phyloP scores from a whole-genome alignment of 257 asterid genomes.

The Salvia rosmarinus region DNA sequence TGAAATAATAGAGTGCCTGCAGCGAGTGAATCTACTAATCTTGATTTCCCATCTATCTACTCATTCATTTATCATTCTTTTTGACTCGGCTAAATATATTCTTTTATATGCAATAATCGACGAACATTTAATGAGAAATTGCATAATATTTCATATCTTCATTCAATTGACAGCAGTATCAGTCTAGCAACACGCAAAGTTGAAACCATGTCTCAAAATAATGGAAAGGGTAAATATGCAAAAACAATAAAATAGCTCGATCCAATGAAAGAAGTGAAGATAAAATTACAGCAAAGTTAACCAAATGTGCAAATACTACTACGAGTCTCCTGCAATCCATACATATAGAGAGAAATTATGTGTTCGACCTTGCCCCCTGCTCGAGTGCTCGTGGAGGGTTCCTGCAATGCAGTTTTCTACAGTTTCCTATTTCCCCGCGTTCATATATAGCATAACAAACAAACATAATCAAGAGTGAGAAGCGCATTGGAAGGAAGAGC shows the following conservation, averaged over 20 bases:
- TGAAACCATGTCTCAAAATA: not conserved
- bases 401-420: not conserved
- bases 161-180: not conserved
- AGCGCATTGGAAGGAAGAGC: slow-evolving; percentile 5
- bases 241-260: not conserved
- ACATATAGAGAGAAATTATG: slow-evolving; percentile 3
- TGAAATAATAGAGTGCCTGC: no score
- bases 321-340: not conserved
- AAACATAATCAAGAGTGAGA: slow-evolving; percentile 1
- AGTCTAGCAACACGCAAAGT: not conserved
- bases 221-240: not conserved
- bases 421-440: not conserved
- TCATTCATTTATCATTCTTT: no score
- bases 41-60: no score
- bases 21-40: no score
- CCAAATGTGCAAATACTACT: not conserved
- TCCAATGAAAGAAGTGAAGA: not conserved
- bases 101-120: no score
- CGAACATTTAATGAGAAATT: no score
- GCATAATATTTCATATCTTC: not conserved
- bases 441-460: not conserved
- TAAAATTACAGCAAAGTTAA: slow-evolving; percentile 15
- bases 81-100: no score
- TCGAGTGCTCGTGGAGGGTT: not conserved
- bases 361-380: not conserved